Conservation (phyloP, 179 eudicot species). For the Beta lomatogona region DNA sequence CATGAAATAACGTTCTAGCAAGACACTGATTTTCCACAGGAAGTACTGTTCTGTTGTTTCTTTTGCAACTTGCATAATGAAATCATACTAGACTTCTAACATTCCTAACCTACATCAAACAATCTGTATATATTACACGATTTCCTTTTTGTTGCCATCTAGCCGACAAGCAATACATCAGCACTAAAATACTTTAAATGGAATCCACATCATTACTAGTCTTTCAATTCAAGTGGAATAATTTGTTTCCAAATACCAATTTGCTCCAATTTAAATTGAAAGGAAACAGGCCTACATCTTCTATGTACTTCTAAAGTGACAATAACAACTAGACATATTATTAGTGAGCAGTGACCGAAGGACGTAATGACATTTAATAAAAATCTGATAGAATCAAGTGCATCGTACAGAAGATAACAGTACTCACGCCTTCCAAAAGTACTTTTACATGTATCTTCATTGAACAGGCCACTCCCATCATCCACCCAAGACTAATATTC, state of each 20-base stretch:
- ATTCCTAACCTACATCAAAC: no score
- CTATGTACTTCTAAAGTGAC: background rate
- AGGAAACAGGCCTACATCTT: no score
- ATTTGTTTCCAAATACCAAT: background rate
- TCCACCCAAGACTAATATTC: background rate
- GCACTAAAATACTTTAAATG: background rate
- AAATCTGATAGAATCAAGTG: background rate
- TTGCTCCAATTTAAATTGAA: background rate
- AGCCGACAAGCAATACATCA: background rate
- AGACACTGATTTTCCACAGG: background rate
- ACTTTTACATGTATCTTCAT: background rate
- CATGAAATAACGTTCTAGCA: background rate
- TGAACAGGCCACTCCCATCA: background rate
- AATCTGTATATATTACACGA: background rate
- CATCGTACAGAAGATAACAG: background rate
- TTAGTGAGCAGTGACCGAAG: background rate
- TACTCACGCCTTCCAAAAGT: background rate
- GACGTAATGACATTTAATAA: background rate
- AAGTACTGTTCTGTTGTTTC: background rate
- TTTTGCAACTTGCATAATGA: no score
- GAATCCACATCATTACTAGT: background rate
- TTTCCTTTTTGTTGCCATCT: background rate
- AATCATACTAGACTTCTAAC: no score
- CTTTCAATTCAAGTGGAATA: background rate
- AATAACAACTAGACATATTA: background rate